Conservation (phyloP, 2,329 filamentous ascomycete species). For the Colletotrichum camelliae region DNA sequence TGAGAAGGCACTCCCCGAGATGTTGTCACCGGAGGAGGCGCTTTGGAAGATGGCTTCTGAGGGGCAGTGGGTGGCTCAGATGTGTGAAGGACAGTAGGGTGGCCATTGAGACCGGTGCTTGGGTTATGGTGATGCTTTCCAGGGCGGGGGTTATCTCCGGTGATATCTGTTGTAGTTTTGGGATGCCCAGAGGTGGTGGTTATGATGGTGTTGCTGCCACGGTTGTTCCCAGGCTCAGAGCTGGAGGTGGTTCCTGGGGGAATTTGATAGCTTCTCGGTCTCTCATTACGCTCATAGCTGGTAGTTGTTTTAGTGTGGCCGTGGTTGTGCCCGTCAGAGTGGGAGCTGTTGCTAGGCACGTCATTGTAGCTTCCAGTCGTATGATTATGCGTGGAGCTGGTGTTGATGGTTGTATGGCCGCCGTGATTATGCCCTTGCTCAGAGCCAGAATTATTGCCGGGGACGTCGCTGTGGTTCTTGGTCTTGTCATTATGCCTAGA, state of each 20-base stretch:
- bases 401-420: background rate
- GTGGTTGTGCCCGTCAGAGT: background rate
- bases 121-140: background rate
- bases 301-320: background rate
- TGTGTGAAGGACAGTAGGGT: background rate
- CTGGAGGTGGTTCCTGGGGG: background rate
- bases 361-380: background rate
- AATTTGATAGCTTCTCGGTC: background rate
- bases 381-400: background rate
- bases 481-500: background rate
- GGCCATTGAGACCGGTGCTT: background rate
- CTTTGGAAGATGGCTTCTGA: background rate
- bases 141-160: background rate
- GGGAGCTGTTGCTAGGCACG: background rate
- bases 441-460: background rate
- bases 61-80: background rate
- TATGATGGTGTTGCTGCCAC: background rate
- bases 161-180: background rate
- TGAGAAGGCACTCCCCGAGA: background rate
- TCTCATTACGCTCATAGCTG: rapidly evolving
- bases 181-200: background rate
- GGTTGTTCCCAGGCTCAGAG: background rate
- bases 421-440: background rate
- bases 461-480: rapidly evolving
- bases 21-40: background rate